phyloP scores from a whole-genome alignment of 768 basidiomycete species.

The Termitomyces sp. region DNA sequence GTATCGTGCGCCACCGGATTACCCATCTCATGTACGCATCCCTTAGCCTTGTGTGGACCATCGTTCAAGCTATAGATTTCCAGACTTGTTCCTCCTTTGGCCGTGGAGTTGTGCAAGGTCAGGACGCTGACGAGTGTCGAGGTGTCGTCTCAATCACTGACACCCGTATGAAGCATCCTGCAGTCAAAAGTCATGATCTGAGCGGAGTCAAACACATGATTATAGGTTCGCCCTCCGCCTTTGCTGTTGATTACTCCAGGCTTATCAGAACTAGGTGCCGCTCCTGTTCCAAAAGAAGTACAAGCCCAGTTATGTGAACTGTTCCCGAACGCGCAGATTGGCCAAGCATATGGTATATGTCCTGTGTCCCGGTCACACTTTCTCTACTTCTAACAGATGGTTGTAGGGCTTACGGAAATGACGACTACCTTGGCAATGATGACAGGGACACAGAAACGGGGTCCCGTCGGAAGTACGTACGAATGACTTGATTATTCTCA shows the following conservation, averaged over 20 bases:
- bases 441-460: slow-evolving; percentile 34
- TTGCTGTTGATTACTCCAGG: neutral
- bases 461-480: slow-evolving; percentile 32
- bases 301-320: slow-evolving; percentile 38
- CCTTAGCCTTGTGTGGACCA: neutral
- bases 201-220: slow-evolving; percentile 35
- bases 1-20: slow-evolving; percentile 39
- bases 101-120: slow-evolving; percentile 49
- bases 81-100: slow-evolving; percentile 47
- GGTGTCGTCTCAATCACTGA: neutral
- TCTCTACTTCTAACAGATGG: neutral
- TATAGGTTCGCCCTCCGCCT: slow-evolving; percentile 32
- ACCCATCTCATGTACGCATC: slow-evolving; percentile 34
- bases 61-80: neutral
- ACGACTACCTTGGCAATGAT: slow-evolving; percentile 46
- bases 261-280: slow-evolving; percentile 40
- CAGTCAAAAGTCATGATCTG: slow-evolving; percentile 38
- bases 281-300: slow-evolving; percentile 52
- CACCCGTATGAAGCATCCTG: slow-evolving; percentile 34
- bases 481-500: neutral
- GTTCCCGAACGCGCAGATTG: slow-evolving; percentile 49
- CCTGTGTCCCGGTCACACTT: neutral
- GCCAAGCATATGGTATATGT: slow-evolving; percentile 55
- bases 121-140: slow-evolving; percentile 2
- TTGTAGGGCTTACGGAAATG: slow-evolving; percentile 28